These are phyloP conservation scores for Marchantia polymorpha DNA, from an alignment of 225 moss, liverwort and hornwort genomes.

Conservation along the genomic window DNA sequence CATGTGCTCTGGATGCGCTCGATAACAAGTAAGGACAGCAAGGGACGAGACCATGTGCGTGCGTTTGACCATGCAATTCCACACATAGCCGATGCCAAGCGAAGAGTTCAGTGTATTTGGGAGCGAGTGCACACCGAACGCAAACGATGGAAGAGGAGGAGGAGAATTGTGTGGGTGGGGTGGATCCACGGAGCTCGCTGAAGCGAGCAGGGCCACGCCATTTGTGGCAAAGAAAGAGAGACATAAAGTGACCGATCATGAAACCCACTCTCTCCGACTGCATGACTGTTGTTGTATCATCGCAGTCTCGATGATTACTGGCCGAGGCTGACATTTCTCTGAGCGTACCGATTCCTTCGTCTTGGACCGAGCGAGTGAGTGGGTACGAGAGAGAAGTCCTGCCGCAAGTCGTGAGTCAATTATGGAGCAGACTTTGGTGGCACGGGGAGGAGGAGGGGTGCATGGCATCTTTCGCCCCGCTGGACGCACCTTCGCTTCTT, in stretches of 20 bases:
- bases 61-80: too few relatives aligned
- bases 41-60: too few relatives aligned
- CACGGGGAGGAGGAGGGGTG: neutral
- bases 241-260: neutral
- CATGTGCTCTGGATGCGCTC: too few relatives aligned
- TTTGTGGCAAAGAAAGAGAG: neutral
- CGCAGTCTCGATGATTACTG: neutral
- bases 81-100: too few relatives aligned
- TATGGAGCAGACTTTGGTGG: neutral
- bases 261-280: neutral
- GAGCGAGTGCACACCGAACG: too few relatives aligned
- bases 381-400: neutral
- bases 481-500: neutral
- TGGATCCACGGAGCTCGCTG: neutral
- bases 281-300: neutral
- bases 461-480: neutral
- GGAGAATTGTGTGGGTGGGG: constrained; percentile 1
- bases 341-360: neutral
- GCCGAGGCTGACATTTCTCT: neutral
- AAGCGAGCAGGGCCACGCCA: neutral
- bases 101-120: too few relatives aligned
- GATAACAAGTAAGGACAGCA: too few relatives aligned
- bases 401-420: neutral
- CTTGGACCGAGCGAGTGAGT: neutral
- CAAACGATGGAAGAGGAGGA: neutral